Evolutionary conservation across 1,139 yeast species (phyloP), one percentile per base, ranked within the genome.

Genomic region (Pichia sp.): DNA sequence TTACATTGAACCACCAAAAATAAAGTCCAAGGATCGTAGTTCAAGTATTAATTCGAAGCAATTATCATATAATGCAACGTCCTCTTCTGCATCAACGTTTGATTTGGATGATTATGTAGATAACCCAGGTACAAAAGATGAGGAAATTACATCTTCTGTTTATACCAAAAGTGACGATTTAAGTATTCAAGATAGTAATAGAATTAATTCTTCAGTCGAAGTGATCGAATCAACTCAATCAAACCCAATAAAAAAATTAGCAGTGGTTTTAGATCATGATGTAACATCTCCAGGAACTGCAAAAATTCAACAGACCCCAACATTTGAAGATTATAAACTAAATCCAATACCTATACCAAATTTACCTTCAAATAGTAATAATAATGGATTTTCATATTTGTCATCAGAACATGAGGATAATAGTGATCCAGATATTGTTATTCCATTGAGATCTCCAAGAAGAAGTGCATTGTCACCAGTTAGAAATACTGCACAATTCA

Each of bases 381-480:
- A 35, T 11, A 26, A 36, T 8, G 26, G 31, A 9, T 28, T 39
- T n/a, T 20, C 36, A 9, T 45, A 37, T 12, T 25, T 37, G n/a
- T 27, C 41, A n/a, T 33, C 37, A 10, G 43, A 40, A 5, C 20
- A 29, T 7, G 16, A 33, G 6, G 35, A 32, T 11, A 25, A 32
- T 23, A 23, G 35, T 20, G 26, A 32, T 5, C 40, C 51, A n/a
- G 49, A 45, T 22, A 34, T 47, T 22, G 30, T 39, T 6, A 47
- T 51, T 27, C 55, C 56, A 9, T 22, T 47, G 10, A 47, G 54
- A 46, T 53, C 56, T 10, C 56, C 56, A 2, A 42, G 39, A 30
- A 50, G 55, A 39, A 10, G 37, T 2, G 35, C 34, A 2, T n/a
- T 46, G 6, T 44, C 54, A 6, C 52, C 53, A 4, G 46, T 51